phyloP scores from a whole-genome alignment of 2,329 filamentous ascomycete genomes.

The Aotearoamyces nothofagi region DNA sequence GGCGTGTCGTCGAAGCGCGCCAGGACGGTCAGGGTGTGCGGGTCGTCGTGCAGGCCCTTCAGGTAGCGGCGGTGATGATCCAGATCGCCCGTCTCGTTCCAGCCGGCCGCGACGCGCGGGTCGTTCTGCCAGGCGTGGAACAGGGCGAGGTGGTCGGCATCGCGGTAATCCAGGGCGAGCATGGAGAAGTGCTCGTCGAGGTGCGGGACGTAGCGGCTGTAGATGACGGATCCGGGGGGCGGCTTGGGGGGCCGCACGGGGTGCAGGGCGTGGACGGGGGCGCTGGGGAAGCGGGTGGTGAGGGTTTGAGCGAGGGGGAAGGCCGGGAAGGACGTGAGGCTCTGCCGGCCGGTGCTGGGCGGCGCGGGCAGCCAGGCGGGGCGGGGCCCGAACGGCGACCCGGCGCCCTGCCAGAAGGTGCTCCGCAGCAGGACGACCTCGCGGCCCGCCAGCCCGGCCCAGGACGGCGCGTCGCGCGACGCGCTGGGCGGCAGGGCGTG shows the following conservation, averaged over 20 bases:
- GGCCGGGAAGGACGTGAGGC: constrained; percentile 19
- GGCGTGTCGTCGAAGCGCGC: constrained; percentile 54
- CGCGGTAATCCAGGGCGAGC: constrained; percentile 52
- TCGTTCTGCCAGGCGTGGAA: constrained; percentile 79
- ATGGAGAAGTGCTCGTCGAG: constrained; percentile 65
- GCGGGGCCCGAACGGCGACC: constrained; percentile 49
- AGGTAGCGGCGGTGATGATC: constrained; percentile 63
- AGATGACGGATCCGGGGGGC: constrained; percentile 51
- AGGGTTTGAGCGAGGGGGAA: constrained; percentile 27
- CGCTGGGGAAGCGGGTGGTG: too few species aligned
- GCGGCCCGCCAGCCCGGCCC: too few species aligned
- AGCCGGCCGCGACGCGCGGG: constrained; percentile 63
- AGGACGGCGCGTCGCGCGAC: too few species aligned
- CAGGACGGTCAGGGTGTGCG: constrained; percentile 55
- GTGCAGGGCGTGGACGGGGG: constrained; percentile 41
- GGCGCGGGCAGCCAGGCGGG: constrained; percentile 39
- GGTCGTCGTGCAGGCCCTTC: constrained; percentile 50
- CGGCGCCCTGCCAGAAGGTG: constrained; percentile 58
- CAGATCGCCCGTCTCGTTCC: constrained; percentile 65
- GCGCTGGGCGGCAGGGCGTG: constrained; percentile 19
- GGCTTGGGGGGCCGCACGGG: constrained; percentile 61
- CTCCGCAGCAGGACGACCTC: constrained; percentile 33
- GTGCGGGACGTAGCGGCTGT: constrained; percentile 67
- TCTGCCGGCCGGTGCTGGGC: constrained; percentile 21
- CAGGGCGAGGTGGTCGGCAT: constrained; percentile 47